Percentiles rank a stretch among this genome's conserved stretches.
These are phyloP conservation scores for Prunus yedoensis DNA, from an alignment of 331 rosid species.

Conservation along the genomic window DNA sequence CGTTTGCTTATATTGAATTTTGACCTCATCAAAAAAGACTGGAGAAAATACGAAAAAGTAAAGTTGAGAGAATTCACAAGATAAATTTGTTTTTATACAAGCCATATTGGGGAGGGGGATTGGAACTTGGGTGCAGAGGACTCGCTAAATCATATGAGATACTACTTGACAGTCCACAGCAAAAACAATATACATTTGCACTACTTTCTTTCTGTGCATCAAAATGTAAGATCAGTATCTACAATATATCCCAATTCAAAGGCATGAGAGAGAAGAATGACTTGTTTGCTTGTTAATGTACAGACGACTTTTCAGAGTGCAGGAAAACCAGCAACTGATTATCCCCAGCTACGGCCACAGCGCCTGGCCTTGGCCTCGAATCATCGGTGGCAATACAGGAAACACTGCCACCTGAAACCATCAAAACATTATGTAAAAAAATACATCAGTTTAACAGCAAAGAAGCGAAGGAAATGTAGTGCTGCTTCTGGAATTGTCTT, in stretches of 20 bases:
- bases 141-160: too few species aligned
- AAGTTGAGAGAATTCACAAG: too few species aligned
- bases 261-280: neutral
- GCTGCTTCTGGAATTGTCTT: too few species aligned
- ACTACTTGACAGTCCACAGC: neutral
- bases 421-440: neutral
- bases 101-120: too few species aligned
- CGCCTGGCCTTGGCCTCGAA: slow-evolving; percentile 37
- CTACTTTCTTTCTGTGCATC: neutral
- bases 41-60: too few species aligned
- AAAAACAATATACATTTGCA: neutral
- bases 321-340: slow-evolving; percentile 54
- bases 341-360: slow-evolving; percentile 58
- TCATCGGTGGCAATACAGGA: slow-evolving; percentile 71
- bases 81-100: too few species aligned
- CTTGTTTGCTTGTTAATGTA: slow-evolving; percentile 19
- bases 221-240: neutral
- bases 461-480: neutral
- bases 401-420: slow-evolving; percentile 46
- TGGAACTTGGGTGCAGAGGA: too few species aligned
- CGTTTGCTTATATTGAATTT: too few species aligned
- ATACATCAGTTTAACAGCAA: neutral
- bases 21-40: too few species aligned
- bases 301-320: slow-evolving; percentile 23
- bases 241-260: neutral